Evolutionary conservation across 768 basidiomycete species (phyloP), one percentile per base, ranked within the genome.

Genomic region (Tephrocybe rancida): DNA sequence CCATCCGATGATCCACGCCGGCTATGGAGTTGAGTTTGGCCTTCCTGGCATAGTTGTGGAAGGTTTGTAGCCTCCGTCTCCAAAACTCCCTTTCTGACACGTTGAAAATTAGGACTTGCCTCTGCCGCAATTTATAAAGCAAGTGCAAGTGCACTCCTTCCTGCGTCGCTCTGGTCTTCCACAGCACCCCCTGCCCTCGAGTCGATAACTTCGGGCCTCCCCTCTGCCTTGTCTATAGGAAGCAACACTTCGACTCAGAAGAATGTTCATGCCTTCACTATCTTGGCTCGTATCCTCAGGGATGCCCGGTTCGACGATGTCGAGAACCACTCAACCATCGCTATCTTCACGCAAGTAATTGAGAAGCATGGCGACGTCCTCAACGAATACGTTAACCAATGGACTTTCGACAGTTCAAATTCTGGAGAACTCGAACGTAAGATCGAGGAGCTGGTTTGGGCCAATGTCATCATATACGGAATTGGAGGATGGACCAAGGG

Each of bases 401-500:
- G 83, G 83, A 71, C 63, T 5, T 29, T 77, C n/a, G 70, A 79
- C 48, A 48, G 65, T 30, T 54, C 57, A 29, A 56, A 70, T 48
- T 54, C 71, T 25, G 59, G 67, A 37, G 70, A 75, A 57, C 54
- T 83, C 3, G 72, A 75, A 14, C 65, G 70, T 14, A 88, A 86
- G 64, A 73, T 85, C 30, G 83, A 85, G 57, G 87, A 90, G 58
- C 58, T 90, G 3, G 61, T 71, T 11, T 90, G 85, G 83, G 65
- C 77, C 16, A 75, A 71, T 44, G 69, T 68, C 0, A 50, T 86
- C n/a, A 56, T 85, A 19, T 90, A 84, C 54, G 83, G 76, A 2
- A 67, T 83, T 16, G 79, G 78, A 7, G 85, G 82, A 3, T 82
- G 76, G 72, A 66, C 71, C 51, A 56, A 69, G 44, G 64, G 64